Base-by-base conservation (phyloP, 306 rosid species). In the Casuarina cunninghamiana region DNA sequence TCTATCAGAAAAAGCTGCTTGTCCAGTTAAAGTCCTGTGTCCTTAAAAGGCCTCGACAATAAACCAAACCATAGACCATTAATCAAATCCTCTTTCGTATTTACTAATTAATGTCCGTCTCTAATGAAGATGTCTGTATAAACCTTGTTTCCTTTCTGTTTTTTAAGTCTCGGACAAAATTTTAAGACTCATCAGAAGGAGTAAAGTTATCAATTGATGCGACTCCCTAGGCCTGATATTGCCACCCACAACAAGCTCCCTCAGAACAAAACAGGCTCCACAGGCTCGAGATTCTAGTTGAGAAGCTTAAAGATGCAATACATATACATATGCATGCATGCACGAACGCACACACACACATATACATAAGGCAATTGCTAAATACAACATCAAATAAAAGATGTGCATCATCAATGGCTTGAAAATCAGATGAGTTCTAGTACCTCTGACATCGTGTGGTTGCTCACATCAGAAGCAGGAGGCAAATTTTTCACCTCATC, bases 371-470 rank as follows among this genome's bases (percentile, higher is more conserved):
- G 69, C n/a, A 76, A 63, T 50, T 70, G 63, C 60, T 71, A 60
- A 71, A 78, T 16, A 62, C 16, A 53, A 17, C 72, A 26, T 26
- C 32, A 26, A 26, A 26, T 26, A 57, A 51, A 54, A 74, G 51
- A 65, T 32, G 73, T 35, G 66, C 7, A 53, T 77, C 60, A 72
- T 67, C 69, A 72, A 71, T 46, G 43, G 78, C 79, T 73, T 62
- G 53, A 54, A 78, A 73, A 83, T 66, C 71, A 72, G 16, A 66
- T 75, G 68, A 83, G 53, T 71, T 75, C 74, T 72, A 76, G 75
- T 95, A 95, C 98, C 98, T 96, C 98, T 11, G 91, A 84, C 86
- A 95, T 89, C 94, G 93, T 78, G 88, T 90, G 91, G 82, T 83
- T 96, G 91, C 98, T 93, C 81, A 90, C 98, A 85, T 96, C 99